phyloP scores from a whole-genome alignment of 1,284 basidiomycete species.

The Paramarasmius palmivorus region DNA sequence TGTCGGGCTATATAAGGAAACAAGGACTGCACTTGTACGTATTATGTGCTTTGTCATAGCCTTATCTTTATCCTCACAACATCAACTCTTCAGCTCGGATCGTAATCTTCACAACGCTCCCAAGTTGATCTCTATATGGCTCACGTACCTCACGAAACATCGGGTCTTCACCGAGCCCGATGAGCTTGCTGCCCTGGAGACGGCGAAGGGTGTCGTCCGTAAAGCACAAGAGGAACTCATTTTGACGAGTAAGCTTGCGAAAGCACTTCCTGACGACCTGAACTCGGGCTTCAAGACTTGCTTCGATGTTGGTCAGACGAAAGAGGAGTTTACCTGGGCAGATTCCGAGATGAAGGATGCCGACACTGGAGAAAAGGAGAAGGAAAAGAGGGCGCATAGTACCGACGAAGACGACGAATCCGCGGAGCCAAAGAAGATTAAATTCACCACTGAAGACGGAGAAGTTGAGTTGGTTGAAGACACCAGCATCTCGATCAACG shows the following conservation, averaged over 20 bases:
- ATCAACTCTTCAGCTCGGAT: slow-evolving; percentile 6
- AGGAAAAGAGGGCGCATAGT: background rate
- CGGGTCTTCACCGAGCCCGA: slow-evolving; percentile 15
- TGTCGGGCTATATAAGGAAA: no score
- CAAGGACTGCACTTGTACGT: no score
- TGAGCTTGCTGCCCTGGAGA: slow-evolving; percentile 44
- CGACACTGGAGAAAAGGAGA: background rate
- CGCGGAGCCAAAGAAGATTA: no score
- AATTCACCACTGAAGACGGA: no score
- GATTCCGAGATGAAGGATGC: background rate
- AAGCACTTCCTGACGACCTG: slow-evolving; percentile 56
- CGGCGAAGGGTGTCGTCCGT: slow-evolving; percentile 48
- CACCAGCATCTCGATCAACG: background rate
- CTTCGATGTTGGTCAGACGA: slow-evolving; percentile 23
- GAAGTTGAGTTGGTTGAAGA: background rate
- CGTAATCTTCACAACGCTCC: slow-evolving; percentile 16
- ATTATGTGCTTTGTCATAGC: no score
- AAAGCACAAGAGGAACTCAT: slow-evolving; percentile 59
- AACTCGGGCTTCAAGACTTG: slow-evolving; percentile 43
- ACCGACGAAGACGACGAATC: no score
- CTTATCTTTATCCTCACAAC: no score
- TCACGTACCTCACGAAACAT: slow-evolving; percentile 15
- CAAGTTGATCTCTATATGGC: slow-evolving; percentile 16
- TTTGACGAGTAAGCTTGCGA: slow-evolving; percentile 50
- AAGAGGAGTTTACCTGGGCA: background rate